Evolutionary conservation across 2,329 filamentous ascomycete species (phyloP), one percentile per base, ranked within the genome.

Genomic region (Aspergillus sp.): DNA sequence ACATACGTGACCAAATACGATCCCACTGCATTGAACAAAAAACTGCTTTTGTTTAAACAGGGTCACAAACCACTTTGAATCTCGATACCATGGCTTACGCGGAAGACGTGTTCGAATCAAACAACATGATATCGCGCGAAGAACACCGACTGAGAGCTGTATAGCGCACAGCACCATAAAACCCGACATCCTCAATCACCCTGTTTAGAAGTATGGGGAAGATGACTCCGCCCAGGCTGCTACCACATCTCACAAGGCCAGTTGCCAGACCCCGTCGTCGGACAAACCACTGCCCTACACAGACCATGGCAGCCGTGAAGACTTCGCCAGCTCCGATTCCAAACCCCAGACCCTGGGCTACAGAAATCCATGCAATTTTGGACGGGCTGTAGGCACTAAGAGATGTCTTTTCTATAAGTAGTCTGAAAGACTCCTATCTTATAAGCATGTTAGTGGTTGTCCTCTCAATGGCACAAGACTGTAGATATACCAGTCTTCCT

Each of bases 361-460:
- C 70, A 6, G 68, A 54, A 4, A 74, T 74, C 71, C 72, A 75
- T 7, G 70, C 59, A 6, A 74, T 62, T 6, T 65, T 66, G 7
- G 62, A 67, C 0, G 69, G 52, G 1, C 63, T 61, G 40, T 71
- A 67, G 6, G 64, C 45, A n/a, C 45, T 51, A 4, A 75, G 60
- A 36, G 68, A 65, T n/a, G 34, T 72, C 59, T 7, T 57, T 59
- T 45, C 71, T 56, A 48, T 74, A 74, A 53, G 71, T 72, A 13
- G 59, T 62, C 44, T 74, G 70, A 46, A 72, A 73, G 26, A 73
- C 61, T 36, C 69, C 70, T 11, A 73, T 62, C 28, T 54, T 56
- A 11, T 27, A 39, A 26, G 33, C 29, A 19, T 33, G 10, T 37
- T 19, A 19, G 19, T 19, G 34, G 40, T 19, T 40, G 27, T 27